phyloP scores from a whole-genome alignment of 2,329 filamentous ascomycete genomes.

The Botrytis hyacinthi region DNA sequence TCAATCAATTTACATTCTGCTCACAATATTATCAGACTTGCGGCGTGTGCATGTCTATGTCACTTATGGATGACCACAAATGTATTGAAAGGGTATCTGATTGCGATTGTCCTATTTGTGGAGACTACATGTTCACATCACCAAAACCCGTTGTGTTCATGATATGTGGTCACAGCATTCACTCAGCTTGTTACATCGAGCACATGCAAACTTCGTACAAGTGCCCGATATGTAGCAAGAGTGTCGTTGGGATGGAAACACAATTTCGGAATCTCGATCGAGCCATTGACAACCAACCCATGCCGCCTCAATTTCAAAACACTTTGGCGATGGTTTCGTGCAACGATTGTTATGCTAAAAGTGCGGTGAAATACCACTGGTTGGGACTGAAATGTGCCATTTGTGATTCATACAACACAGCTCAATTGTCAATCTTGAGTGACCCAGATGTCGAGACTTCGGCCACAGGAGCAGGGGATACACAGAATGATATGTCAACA shows the following conservation, averaged over 20 bases:
- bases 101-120: constrained; percentile 94
- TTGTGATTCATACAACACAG: constrained; percentile 69
- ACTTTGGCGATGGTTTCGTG: constrained; percentile 83
- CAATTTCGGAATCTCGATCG: constrained; percentile 90
- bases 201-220: constrained; percentile 91
- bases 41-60: constrained; percentile 89
- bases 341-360: constrained; percentile 91
- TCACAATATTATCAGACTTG: constrained; percentile 61
- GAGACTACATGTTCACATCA: constrained; percentile 94
- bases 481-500: constrained; percentile 25
- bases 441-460: constrained; percentile 33
- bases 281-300: constrained; percentile 83
- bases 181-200: constrained; percentile 82
- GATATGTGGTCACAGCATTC: constrained; percentile 93
- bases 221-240: constrained; percentile 95
- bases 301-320: constrained; percentile 79
- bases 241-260: constrained; percentile 94
- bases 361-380: constrained; percentile 89
- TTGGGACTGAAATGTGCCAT: constrained; percentile 84
- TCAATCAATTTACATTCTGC: background rate
- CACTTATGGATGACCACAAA: constrained; percentile 78
- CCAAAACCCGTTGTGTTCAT: constrained; percentile 87
- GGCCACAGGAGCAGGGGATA: constrained; percentile 29
- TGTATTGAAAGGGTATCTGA: constrained; percentile 94
- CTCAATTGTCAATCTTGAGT: constrained; percentile 60